Conservation (phyloP, 805 yeast species). For the Teunomyces panamensis region DNA sequence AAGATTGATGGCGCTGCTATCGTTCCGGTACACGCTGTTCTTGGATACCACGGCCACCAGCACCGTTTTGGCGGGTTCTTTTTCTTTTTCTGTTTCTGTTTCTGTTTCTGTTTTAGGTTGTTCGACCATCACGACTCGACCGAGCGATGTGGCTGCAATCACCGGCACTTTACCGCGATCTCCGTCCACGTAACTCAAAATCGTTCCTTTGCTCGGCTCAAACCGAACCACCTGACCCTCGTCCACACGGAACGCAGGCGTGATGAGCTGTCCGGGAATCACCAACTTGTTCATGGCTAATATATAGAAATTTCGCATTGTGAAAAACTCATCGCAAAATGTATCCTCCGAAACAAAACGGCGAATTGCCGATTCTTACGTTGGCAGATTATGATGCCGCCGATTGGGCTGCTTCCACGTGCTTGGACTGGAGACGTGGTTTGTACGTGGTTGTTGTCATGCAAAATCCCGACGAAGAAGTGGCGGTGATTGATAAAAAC, state of each 20-base stretch:
- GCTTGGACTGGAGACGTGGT: slow-evolving; percentile 39
- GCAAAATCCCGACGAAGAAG: slow-evolving; percentile 41
- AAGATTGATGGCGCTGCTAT: slow-evolving; percentile 44
- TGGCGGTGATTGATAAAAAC: slow-evolving; percentile 39
- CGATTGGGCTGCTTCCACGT: slow-evolving; percentile 49
- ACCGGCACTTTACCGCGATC: slow-evolving; percentile 38
- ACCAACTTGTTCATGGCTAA: slow-evolving; percentile 9
- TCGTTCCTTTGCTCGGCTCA: slow-evolving; percentile 65
- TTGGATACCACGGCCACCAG: slow-evolving; percentile 31
- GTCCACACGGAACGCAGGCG: slow-evolving; percentile 48
- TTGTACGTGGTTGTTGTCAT: slow-evolving; percentile 45
- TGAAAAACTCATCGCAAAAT: slow-evolving; percentile 5
- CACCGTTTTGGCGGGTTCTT: slow-evolving; percentile 14
- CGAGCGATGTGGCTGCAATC: slow-evolving; percentile 61
- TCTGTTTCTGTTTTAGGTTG: slow-evolving; percentile 3
- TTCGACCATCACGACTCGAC: slow-evolving; percentile 44
- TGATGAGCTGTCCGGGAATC: slow-evolving; percentile 74
- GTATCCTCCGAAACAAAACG: slow-evolving; percentile 44
- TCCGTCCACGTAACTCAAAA: slow-evolving; percentile 43
- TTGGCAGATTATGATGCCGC: slow-evolving; percentile 50
- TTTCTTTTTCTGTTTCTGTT: no score
- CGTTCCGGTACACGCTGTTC: slow-evolving; percentile 22
- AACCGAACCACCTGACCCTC: slow-evolving; percentile 42
- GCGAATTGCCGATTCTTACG: slow-evolving; percentile 46
- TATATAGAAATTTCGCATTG: not conserved